These are phyloP conservation scores for Colletotrichum graminicola DNA, from an alignment of 2,329 filamentous ascomycete species.

Conservation along the genomic window DNA sequence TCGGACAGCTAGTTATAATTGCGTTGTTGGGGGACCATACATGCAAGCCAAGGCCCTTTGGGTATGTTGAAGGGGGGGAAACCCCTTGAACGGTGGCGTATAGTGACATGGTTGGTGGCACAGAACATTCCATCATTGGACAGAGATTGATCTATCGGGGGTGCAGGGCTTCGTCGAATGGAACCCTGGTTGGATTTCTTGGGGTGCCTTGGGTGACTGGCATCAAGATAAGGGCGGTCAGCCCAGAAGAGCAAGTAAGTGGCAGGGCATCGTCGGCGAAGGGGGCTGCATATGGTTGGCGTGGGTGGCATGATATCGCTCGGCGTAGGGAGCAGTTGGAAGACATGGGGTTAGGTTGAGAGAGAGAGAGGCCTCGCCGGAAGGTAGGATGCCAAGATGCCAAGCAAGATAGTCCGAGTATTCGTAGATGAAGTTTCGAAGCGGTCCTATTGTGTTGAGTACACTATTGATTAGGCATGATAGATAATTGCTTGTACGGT, in stretches of 20 bases:
- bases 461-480: background rate
- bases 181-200: background rate
- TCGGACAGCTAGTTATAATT: background rate
- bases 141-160: background rate
- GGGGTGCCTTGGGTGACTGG: background rate
- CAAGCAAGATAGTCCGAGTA: background rate
- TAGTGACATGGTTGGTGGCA: slow-evolving; percentile 9
- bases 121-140: background rate
- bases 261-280: background rate
- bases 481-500: too few relatives aligned
- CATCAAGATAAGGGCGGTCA: slow-evolving; percentile 23
- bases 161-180: slow-evolving; percentile 20
- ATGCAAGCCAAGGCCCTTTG: background rate
- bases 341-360: background rate
- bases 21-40: background rate
- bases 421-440: too few relatives aligned
- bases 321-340: background rate
- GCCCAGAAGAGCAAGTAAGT: slow-evolving; percentile 28
- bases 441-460: background rate
- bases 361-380: background rate
- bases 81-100: background rate
- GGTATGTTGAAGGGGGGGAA: background rate
- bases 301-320: slow-evolving; percentile 17
- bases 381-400: background rate
- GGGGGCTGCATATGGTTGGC: slow-evolving; percentile 15